These are phyloP conservation scores for Coelastrella sp. DNA, from an alignment of 139 green algal genomes.

Conservation along the genomic window DNA sequence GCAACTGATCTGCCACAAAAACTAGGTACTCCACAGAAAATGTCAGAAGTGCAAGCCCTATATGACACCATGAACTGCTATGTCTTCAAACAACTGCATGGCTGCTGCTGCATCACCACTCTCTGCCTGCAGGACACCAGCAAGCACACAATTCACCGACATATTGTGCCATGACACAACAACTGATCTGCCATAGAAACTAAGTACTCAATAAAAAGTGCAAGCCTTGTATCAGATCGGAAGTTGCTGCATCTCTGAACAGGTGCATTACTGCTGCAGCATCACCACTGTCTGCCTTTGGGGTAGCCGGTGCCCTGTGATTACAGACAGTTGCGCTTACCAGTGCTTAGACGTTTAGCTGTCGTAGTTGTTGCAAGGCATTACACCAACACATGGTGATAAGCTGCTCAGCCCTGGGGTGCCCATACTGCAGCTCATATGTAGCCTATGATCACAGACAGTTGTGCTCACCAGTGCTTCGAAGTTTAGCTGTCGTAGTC, in stretches of 20 bases:
- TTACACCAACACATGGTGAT: too few relatives aligned
- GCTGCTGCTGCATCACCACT: background rate
- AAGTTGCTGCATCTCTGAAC: slow-evolving; percentile 33
- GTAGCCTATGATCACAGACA: too few relatives aligned
- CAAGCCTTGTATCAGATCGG: background rate
- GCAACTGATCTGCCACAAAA: too few relatives aligned
- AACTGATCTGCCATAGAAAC: too few relatives aligned
- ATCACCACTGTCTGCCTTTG: background rate
- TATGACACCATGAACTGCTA: slow-evolving; percentile 21
- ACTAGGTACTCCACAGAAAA: too few relatives aligned
- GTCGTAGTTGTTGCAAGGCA: slow-evolving; percentile 1
- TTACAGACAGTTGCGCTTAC: background rate
- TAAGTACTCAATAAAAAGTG: too few relatives aligned
- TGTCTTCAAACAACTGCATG: slow-evolving; percentile 45
- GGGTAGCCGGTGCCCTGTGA: too few relatives aligned
- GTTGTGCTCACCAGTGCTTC: background rate
- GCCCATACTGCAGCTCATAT: too few relatives aligned
- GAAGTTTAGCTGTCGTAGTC: background rate
- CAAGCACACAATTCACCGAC: too few relatives aligned
- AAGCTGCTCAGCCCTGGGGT: too few relatives aligned
- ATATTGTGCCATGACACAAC: too few relatives aligned
- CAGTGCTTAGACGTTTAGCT: background rate
- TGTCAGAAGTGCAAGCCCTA: too few relatives aligned
- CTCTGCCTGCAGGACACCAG: background rate
- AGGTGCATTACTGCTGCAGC: background rate